Evolutionary conservation across 345 rosid genomes (phyloP).

Genomic region (Erucastrum elatum): DNA sequence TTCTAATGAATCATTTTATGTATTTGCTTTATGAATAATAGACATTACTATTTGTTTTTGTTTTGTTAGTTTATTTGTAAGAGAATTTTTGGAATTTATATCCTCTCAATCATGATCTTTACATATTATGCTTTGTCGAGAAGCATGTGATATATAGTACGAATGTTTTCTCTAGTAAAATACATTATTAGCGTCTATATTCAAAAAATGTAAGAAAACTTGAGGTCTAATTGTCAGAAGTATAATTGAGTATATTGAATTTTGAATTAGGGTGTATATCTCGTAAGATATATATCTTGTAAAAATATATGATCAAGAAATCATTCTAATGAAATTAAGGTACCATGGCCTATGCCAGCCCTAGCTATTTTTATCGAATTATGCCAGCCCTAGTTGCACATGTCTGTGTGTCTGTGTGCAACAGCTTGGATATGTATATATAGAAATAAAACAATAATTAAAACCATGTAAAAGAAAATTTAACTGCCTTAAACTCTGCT

Average conservation of each 20-base stretch:
- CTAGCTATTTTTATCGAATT: neutral
- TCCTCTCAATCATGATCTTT: neutral
- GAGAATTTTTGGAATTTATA: neutral
- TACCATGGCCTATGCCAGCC: neutral
- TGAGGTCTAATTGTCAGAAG: neutral
- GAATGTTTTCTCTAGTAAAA: neutral
- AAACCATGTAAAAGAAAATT: neutral
- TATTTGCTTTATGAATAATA: constrained; percentile 11
- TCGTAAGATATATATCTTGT: neutral
- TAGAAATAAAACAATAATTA: neutral
- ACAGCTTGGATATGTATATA: neutral
- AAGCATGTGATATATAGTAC: neutral
- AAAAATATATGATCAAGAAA: neutral
- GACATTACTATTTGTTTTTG: neutral
- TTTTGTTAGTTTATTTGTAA: neutral
- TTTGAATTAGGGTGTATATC: neutral
- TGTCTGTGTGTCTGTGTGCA: neutral
- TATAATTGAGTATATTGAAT: neutral
- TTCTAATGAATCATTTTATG: constrained; percentile 12
- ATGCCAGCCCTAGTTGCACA: neutral
- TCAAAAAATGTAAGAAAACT: neutral
- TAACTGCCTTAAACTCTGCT: neutral
- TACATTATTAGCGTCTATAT: neutral
- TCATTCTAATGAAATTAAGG: neutral
- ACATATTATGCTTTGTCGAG: neutral